Base-by-base conservation (phyloP, 192 early-diverging fungal genomes). In the Coemansia sp. region DNA sequence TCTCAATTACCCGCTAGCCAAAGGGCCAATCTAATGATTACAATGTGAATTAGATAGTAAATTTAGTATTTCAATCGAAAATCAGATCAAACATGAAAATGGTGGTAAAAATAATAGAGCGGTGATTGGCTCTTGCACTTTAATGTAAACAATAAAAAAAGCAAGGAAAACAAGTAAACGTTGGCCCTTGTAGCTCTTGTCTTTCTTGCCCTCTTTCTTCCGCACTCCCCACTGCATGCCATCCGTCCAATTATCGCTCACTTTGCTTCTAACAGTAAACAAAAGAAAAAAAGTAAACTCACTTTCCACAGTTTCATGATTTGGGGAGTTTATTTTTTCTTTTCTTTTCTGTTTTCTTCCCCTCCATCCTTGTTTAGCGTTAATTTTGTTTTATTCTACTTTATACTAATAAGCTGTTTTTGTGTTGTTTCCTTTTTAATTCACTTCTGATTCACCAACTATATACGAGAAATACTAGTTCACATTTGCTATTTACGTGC, bases 81-180 rank as follows among this genome's bases (percentile, higher is more conserved):
- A 26, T 26, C 3, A 26, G 26, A 26, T 26, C 26, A 26, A 26
- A 26, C 26, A 26, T 26, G 26, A 26, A 26, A 26, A 26, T 26
- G 0, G 26, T 26, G 26, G 26, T 26, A 3, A 3, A 26, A 26
- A 26, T 49, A 7, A 38, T n/a, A 59, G 38, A 4, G 54, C 12
- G 13, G 48, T 45, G 41, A 69, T 62, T 61, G 42, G 39, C 40
- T 15, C 42, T n/a, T 41, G 41, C 15, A 9, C 6, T n/a, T 37
- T 48, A 69, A 21, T 26, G 69, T 56, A 70, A 71, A 60, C 56
- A 60, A 49, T 6, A 56, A 53, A 39, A 68, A 49, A 7, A 42
- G 23, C 44, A 47, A 5, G 18, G 42, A 61, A 40, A 63, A 47
- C 49, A 64, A 64, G 49, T 47, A 64, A 67, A 59, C 40, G 42